Evolutionary conservation across 768 basidiomycete species (phyloP).

Genomic region (Mycena albidolilacea): DNA sequence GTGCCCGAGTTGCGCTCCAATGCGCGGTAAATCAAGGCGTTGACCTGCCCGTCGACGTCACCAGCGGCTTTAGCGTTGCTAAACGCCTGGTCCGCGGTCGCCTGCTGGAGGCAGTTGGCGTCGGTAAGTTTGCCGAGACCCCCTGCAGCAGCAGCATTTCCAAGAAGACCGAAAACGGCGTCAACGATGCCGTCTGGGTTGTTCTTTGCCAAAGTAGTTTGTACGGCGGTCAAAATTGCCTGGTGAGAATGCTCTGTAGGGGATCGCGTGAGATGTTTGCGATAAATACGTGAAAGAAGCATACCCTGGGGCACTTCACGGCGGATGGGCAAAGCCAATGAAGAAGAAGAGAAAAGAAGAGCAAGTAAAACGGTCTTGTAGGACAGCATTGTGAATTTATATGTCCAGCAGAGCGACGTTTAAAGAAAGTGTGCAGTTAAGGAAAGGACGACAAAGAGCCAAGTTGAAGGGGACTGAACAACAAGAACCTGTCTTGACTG

Average conservation of each 20-base stretch:
- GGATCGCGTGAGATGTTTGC: slow-evolving; percentile 3
- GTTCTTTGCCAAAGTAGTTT: slow-evolving; percentile 62
- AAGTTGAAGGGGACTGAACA: slow-evolving; percentile 37
- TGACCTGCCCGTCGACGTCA: slow-evolving; percentile 69
- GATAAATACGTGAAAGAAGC: background rate
- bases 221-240: slow-evolving; percentile 69
- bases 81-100: slow-evolving; percentile 78
- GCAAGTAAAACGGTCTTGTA: slow-evolving; percentile 53
- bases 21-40: slow-evolving; percentile 74
- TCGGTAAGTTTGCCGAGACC: slow-evolving; percentile 72
- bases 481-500: slow-evolving; percentile 72
- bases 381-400: slow-evolving; percentile 53
- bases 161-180: slow-evolving; percentile 74
- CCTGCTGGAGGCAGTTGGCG: slow-evolving; percentile 75
- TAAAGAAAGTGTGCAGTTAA: slow-evolving; percentile 42
- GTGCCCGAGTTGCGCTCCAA: slow-evolving; percentile 75
- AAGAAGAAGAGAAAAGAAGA: slow-evolving; percentile 52
- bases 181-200: slow-evolving; percentile 75
- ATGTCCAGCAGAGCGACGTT: slow-evolving; percentile 42
- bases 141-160: slow-evolving; percentile 71
- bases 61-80: slow-evolving; percentile 78
- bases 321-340: slow-evolving; percentile 60
- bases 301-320: slow-evolving; percentile 80
- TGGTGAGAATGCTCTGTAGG: slow-evolving; percentile 74
- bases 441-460: slow-evolving; percentile 30